These are phyloP conservation scores for Tetramitus jugosus DNA, from an alignment of 208 protist genomes.

Conservation along the genomic window DNA sequence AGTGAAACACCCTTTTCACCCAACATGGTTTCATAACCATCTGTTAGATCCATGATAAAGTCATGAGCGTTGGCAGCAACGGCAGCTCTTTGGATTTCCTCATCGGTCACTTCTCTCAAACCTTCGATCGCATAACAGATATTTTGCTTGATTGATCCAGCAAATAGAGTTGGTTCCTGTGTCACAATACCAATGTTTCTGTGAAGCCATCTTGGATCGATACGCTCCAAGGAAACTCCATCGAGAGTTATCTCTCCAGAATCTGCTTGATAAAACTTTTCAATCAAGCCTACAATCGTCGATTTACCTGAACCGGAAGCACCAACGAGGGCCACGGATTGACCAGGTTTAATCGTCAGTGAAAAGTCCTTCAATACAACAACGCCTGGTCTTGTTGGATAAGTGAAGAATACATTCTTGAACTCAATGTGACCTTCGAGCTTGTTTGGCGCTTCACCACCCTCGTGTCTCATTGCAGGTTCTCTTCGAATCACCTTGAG, in stretches of 20 bases:
- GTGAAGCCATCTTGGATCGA: conserved; percentile 51
- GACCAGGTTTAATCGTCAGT: conserved; percentile 18
- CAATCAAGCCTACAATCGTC: conserved; percentile 5
- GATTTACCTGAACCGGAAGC: too few relatives aligned
- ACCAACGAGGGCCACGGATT: conserved; percentile 57
- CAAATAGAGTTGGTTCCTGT: too few relatives aligned
- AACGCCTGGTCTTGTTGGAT: conserved; percentile 19
- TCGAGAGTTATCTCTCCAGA: conserved; percentile 47
- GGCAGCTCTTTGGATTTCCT: conserved; percentile 12
- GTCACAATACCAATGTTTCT: too few relatives aligned
- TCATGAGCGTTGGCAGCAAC: conserved; percentile 22
- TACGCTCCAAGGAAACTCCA: conserved; percentile 49
- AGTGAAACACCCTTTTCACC: conserved; percentile 40
- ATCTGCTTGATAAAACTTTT: conserved; percentile 20
- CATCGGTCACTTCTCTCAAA: conserved; percentile 20
- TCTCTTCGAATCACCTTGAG: neutral
- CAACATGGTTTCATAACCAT: conserved; percentile 39
- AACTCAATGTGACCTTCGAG: conserved; percentile 39
- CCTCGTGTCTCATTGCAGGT: neutral
- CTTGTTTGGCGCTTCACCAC: neutral
- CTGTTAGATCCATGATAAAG: conserved; percentile 20
- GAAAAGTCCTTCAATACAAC: conserved; percentile 16
- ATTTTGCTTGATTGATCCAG: conserved; percentile 68
- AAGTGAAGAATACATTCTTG: conserved; percentile 8
- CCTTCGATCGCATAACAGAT: conserved; percentile 65